Conservation (phyloP, 805 yeast genomes). For the Lachancea waltii region DNA sequence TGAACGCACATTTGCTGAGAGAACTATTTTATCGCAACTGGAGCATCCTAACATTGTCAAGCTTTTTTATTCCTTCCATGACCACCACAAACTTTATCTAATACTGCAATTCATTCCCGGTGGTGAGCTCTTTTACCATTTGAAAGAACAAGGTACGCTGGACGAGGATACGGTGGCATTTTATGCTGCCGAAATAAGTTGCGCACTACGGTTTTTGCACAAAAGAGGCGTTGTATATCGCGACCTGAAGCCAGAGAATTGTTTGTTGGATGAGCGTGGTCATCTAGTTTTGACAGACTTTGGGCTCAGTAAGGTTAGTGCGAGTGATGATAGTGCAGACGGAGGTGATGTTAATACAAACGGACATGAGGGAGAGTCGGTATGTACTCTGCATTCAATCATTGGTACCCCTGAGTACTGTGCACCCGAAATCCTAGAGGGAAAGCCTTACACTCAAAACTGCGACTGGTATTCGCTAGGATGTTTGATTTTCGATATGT, state of each 20-base stretch:
- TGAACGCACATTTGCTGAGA: constrained; percentile 75
- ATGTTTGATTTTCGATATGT: constrained; percentile 69
- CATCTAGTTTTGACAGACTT: constrained; percentile 81
- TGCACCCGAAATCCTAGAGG: constrained; percentile 85
- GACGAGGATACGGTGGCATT: constrained; percentile 65
- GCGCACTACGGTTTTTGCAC: constrained; percentile 73
- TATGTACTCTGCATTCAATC: constrained; percentile 33
- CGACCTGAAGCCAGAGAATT: constrained; percentile 86
- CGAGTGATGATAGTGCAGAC: constrained; percentile 1
- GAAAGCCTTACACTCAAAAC: constrained; percentile 66
- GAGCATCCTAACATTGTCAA: constrained; percentile 79
- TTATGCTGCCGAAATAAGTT: constrained; percentile 73
- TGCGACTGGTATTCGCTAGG: constrained; percentile 95
- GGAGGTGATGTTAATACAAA: neutral
- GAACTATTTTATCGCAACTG: constrained; percentile 62
- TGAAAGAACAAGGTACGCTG: constrained; percentile 37
- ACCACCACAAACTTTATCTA: constrained; percentile 64
- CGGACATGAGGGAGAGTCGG: constrained; percentile 24
- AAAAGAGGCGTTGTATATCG: constrained; percentile 77
- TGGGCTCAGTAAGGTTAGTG: constrained; percentile 55
- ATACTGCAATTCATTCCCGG: constrained; percentile 81
- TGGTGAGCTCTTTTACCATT: constrained; percentile 62
- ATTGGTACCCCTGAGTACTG: constrained; percentile 44
- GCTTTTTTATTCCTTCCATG: constrained; percentile 79
- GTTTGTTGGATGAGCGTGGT: constrained; percentile 69